Evolutionary conservation across 257 asterid genomes (phyloP), one percentile per base, ranked within the genome.

Genomic region (Avicennia marina): DNA sequence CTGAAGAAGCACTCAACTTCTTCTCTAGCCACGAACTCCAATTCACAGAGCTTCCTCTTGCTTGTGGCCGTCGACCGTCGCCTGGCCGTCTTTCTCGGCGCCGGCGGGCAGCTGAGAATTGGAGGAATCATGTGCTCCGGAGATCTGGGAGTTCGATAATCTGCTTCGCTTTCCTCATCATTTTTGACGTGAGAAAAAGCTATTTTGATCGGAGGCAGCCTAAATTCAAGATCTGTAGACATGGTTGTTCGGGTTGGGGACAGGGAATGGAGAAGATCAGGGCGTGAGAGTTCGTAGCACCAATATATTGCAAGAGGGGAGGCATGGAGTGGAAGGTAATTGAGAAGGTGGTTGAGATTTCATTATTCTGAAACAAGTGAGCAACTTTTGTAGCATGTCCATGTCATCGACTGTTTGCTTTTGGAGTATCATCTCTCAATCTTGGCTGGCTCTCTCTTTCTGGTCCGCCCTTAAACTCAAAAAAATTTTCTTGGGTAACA

Each of bases 131-230:
- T 59, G 68, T 76, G 60, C 1, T 55, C 38, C 1, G 86, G 75
- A 0, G 91, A 72, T 27, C 15, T 78, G 1, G 91, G 91, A 2
- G 89, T 81, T 29, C n/a, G n/a, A n/a, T n/a, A n/a, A n/a, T n/a
- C n/a, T n/a, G 53, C 73, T 20, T 58, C 40, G 1, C 38, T 44
- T 48, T 64, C 44, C n/a, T n/a, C n/a, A n/a, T n/a, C n/a, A 13
- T 16, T 21, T n/a, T 31, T 32, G 44, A 18, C 46, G n/a, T 1
- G 7, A n/a, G 59, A 27, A 16, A n/a, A 25, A 19, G 15, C 27
- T 16, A 53, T 62, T 17, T 70, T 71, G 69, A 68, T 73, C 21
- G 69, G n/a, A n/a, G n/a, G n/a, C n/a, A n/a, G n/a, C n/a, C n/a
- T 53, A 29, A 73, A 44, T 46, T 83, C 70, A 24, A 77, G 80